phyloP scores from a whole-genome alignment of 805 yeast genomes.

The Maudiozyma bulderi region DNA sequence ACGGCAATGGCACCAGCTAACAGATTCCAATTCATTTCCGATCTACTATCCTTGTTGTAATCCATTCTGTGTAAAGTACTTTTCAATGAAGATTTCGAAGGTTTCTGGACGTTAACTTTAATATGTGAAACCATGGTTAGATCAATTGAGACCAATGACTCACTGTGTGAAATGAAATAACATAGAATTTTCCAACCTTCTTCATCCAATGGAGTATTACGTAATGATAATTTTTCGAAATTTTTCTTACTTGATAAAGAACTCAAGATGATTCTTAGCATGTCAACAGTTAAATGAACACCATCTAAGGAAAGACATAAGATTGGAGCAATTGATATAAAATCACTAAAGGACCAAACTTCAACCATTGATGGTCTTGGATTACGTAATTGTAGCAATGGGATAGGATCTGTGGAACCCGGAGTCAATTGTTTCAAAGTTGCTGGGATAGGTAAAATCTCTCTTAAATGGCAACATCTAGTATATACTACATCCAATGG shows the following conservation, averaged over 20 bases:
- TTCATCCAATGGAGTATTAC: conserved; percentile 67
- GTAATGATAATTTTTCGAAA: conserved; percentile 61
- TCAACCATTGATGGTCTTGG: conserved; percentile 86
- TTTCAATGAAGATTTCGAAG: conserved; percentile 27
- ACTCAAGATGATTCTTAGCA: conserved; percentile 59
- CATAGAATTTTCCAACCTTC: conserved; percentile 79
- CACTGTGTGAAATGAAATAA: conserved; percentile 62
- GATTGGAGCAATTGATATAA: conserved; percentile 75
- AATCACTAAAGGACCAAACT: conserved; percentile 78
- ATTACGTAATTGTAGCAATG: conserved; percentile 64
- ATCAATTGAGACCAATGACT: conserved; percentile 49
- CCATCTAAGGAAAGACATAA: conserved; percentile 73
- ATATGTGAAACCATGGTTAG: conserved; percentile 41
- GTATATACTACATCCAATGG: conserved; percentile 72
- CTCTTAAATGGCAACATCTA: conserved; percentile 86
- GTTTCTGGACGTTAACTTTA: conserved; percentile 31
- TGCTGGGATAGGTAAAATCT: conserved; percentile 86
- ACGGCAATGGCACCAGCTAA: conserved; percentile 65
- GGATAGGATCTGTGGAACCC: conserved; percentile 76
- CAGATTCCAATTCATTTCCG: conserved; percentile 76
- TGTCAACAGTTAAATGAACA: conserved; percentile 60
- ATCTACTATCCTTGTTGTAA: conserved; percentile 35
- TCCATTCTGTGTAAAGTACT: conserved; percentile 31
- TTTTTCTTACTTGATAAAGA: conserved; percentile 56
- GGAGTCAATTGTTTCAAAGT: conserved; percentile 66